These are phyloP conservation scores for Pisolithus orientalis DNA, from an alignment of 768 basidiomycete genomes.

Conservation along the genomic window DNA sequence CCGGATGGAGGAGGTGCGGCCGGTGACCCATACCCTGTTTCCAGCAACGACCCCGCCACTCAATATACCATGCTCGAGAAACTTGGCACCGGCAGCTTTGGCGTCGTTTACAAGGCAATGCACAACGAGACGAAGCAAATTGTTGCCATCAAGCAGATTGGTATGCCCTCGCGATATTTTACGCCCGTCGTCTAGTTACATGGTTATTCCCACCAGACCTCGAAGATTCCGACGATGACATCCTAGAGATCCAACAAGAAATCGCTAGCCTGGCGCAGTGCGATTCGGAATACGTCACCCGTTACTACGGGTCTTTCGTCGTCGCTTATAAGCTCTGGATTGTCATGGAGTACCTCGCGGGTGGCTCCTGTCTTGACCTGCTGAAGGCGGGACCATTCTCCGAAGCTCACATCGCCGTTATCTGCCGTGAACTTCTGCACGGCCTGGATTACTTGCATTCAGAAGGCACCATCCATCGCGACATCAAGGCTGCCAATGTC, in stretches of 20 bases:
- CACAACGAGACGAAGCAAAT: constrained; percentile 92
- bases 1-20: constrained; percentile 35
- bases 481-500: constrained; percentile 98
- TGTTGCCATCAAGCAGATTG: constrained; percentile 98
- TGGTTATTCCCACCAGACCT: constrained; percentile 52
- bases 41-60: constrained; percentile 75
- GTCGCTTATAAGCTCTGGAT: constrained; percentile 98
- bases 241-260: constrained; percentile 97
- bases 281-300: constrained; percentile 94
- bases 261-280: constrained; percentile 94
- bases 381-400: constrained; percentile 88
- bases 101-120: constrained; percentile 94
- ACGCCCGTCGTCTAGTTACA: constrained; percentile 4
- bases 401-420: constrained; percentile 91
- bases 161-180: constrained; percentile 38
- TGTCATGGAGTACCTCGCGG: constrained; percentile 97
- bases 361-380: constrained; percentile 96
- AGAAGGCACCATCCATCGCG: constrained; percentile 95
- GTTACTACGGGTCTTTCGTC: constrained; percentile 96
- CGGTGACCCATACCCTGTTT: constrained; percentile 61
- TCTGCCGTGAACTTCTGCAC: constrained; percentile 86
- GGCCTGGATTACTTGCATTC: constrained; percentile 96
- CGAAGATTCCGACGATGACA: constrained; percentile 98
- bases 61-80: constrained; percentile 93
- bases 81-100: constrained; percentile 96